Percentiles rank a stretch among this genome's conserved stretches.
Conservation (phyloP, 169 alveolate species). For the Cardiosporidium cionae region DNA sequence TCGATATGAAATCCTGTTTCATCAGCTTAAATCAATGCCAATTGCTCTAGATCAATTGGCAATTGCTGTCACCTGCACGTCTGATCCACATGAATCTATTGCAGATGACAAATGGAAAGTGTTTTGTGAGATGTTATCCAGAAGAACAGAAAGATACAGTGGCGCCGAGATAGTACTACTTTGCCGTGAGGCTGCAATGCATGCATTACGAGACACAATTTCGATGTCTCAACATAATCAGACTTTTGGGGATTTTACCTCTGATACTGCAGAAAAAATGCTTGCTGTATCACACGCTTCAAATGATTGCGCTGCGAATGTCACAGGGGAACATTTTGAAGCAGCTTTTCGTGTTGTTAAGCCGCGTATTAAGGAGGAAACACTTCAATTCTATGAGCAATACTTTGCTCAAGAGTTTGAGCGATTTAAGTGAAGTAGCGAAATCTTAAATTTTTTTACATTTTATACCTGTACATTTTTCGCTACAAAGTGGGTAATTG, state of each 20-base stretch:
- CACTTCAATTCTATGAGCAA: constrained; percentile 3
- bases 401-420: too few relatives aligned
- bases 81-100: not conserved
- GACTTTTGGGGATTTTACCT: not conserved
- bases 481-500: too few relatives aligned
- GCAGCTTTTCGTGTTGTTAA: constrained; percentile 5
- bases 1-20: constrained; percentile 79
- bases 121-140: constrained; percentile 75
- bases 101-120: constrained; percentile 75
- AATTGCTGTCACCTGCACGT: not conserved
- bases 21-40: constrained; percentile 29
- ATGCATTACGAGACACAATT: constrained; percentile 27
- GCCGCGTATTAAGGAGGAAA: constrained; percentile 14
- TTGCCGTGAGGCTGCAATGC: constrained; percentile 82
- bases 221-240: not conserved
- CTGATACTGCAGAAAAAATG: not conserved
- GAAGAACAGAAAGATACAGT: constrained; percentile 87
- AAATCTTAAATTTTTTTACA: too few relatives aligned
- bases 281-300: not conserved
- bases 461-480: too few relatives aligned
- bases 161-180: constrained; percentile 84
- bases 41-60: not conserved
- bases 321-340: constrained; percentile 3
- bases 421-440: too few relatives aligned
- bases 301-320: not conserved